A percentile compares a stretch with the other conserved stretches of the same genome.
These are phyloP conservation scores for Candida fluviatilis DNA, from an alignment of 805 yeast species.

Conservation along the genomic window DNA sequence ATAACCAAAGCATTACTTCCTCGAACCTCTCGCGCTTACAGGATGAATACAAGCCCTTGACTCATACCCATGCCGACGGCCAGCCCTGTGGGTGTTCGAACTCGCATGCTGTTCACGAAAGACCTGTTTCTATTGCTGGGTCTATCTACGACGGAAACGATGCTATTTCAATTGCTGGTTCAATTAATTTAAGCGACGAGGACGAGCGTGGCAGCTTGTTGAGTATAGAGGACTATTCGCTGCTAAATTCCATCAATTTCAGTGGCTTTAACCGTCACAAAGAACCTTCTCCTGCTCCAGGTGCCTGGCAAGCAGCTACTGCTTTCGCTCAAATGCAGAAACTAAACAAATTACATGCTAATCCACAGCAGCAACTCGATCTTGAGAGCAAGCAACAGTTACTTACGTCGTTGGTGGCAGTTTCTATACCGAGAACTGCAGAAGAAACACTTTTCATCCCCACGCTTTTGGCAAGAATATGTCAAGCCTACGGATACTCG, in stretches of 20 bases:
- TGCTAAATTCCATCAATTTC: slow-evolving; percentile 5
- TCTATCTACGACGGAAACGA: slow-evolving; percentile 42
- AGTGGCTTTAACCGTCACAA: slow-evolving; percentile 6
- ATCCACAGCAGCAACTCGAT: slow-evolving; percentile 15
- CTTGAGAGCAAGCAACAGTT: slow-evolving; percentile 31
- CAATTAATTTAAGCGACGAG: slow-evolving; percentile 47
- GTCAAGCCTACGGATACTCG: slow-evolving; percentile 66
- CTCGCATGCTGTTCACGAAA: slow-evolving; percentile 53
- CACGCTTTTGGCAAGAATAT: slow-evolving; percentile 61
- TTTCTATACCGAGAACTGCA: slow-evolving; percentile 71
- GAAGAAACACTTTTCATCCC: slow-evolving; percentile 77
- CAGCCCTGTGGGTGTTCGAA: slow-evolving; percentile 58
- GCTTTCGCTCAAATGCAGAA: slow-evolving; percentile 55
- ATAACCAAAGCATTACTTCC: background rate
- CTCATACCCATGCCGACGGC: slow-evolving; percentile 26
- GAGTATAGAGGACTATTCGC: slow-evolving; percentile 24
- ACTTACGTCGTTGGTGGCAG: slow-evolving; percentile 50
- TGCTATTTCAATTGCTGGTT: slow-evolving; percentile 29
- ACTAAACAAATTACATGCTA: slow-evolving; percentile 12
- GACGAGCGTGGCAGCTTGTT: slow-evolving; percentile 25
- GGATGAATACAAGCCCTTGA: background rate
- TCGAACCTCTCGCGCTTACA: slow-evolving; percentile 1
- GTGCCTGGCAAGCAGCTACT: slow-evolving; percentile 61
- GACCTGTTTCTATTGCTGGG: slow-evolving; percentile 66
- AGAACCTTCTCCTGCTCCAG: slow-evolving; percentile 71